Conservation (phyloP, 2,329 filamentous ascomycete species). For the Sphaerostilbella broomeana region DNA sequence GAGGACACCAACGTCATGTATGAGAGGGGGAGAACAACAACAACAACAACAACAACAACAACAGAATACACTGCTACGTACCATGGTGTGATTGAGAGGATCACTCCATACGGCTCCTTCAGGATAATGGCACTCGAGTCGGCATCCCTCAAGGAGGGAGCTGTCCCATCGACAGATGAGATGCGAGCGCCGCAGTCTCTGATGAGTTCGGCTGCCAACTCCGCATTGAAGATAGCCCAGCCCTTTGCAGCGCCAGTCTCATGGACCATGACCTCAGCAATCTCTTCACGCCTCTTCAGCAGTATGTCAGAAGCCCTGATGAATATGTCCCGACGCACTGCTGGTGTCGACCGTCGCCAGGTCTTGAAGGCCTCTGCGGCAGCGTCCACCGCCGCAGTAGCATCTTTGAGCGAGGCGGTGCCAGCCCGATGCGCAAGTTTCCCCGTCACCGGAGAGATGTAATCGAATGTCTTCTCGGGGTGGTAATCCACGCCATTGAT, state of each 20-base stretch:
- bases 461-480: slow-evolving; percentile 44
- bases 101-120: slow-evolving; percentile 72
- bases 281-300: slow-evolving; percentile 51
- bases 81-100: slow-evolving; percentile 78
- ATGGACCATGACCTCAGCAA: slow-evolving; percentile 50
- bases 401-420: slow-evolving; percentile 50
- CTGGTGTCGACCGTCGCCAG: slow-evolving; percentile 60
- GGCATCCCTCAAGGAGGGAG: slow-evolving; percentile 28
- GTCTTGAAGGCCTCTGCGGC: slow-evolving; percentile 61
- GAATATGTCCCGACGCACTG: slow-evolving; percentile 61
- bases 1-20: too few relatives aligned
- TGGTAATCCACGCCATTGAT: slow-evolving; percentile 39
- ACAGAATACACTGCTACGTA: slow-evolving; percentile 35
- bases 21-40: neutral
- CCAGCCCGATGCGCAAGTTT: slow-evolving; percentile 49
- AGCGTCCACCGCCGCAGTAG: slow-evolving; percentile 43
- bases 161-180: slow-evolving; percentile 30
- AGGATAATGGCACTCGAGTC: slow-evolving; percentile 52
- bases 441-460: slow-evolving; percentile 49
- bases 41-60: neutral
- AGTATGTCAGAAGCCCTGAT: slow-evolving; percentile 62
- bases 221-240: slow-evolving; percentile 38
- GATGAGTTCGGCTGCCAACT: slow-evolving; percentile 31
- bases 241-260: slow-evolving; percentile 37
- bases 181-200: slow-evolving; percentile 40